Conservation (phyloP, 768 basidiomycete species). For the Kwoniella sp. region DNA sequence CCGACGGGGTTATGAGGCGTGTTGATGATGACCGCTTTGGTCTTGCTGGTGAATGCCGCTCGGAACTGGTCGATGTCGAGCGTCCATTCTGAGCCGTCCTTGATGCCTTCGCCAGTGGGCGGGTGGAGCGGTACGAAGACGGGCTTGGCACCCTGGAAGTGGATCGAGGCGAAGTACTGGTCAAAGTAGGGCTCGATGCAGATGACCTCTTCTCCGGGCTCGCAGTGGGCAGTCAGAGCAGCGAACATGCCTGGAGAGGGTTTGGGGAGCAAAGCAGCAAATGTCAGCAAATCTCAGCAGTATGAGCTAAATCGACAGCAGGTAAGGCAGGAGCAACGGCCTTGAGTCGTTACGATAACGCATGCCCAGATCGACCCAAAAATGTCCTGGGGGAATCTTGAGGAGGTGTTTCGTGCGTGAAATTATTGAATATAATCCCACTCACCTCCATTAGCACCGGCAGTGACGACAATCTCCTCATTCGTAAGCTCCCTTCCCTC, state of each 20-base stretch:
- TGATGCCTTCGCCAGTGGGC: constrained; percentile 60
- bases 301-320: background rate
- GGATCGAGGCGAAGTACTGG: constrained; percentile 88
- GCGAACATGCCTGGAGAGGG: constrained; percentile 89
- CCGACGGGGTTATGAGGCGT: constrained; percentile 99
- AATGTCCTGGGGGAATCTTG: too few relatives aligned
- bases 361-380: too few relatives aligned
- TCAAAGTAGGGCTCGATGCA: constrained; percentile 99
- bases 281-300: background rate
- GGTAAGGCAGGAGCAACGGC: too few relatives aligned
- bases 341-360: too few relatives aligned
- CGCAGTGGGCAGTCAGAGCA: constrained; percentile 86
- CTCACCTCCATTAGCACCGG: constrained; percentile 93
- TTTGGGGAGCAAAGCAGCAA: too few relatives aligned
- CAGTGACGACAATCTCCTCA: constrained; percentile 91
- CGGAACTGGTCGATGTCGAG: constrained; percentile 87
- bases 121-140: constrained; percentile 96
- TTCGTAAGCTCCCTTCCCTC: constrained; percentile 70
- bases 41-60: constrained; percentile 78
- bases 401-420: too few relatives aligned
- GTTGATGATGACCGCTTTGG: constrained; percentile 94
- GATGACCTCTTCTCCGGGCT: constrained; percentile 94
- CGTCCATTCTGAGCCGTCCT: constrained; percentile 76
- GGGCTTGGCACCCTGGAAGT: constrained; percentile 89
- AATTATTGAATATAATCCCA: background rate